phyloP scores from a whole-genome alignment of 2,329 filamentous ascomycete genomes.

The Aspergillus versicolor region DNA sequence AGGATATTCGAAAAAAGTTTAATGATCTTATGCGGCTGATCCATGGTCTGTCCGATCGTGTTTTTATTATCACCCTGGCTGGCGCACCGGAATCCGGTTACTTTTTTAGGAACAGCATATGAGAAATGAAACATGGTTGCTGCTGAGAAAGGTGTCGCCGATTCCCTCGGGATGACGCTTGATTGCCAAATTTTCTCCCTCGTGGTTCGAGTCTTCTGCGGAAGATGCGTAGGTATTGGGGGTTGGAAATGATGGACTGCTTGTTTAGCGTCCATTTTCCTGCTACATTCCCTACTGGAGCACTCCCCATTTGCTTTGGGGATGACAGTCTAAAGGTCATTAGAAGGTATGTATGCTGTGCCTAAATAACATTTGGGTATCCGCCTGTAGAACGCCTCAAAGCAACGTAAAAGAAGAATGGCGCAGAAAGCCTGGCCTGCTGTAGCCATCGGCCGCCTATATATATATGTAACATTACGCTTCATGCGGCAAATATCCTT shows the following conservation, averaged over 20 bases:
- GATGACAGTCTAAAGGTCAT: neutral
- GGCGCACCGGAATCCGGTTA: slow-evolving; percentile 26
- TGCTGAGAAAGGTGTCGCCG: slow-evolving; percentile 79
- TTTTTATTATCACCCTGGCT: slow-evolving; percentile 20
- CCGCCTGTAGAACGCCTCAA: slow-evolving; percentile 13
- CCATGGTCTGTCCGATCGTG: slow-evolving; percentile 27
- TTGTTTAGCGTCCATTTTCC: neutral
- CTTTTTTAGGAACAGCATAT: slow-evolving; percentile 32
- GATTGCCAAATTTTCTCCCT: slow-evolving; percentile 70
- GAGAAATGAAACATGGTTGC: slow-evolving; percentile 43
- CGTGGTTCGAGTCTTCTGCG: slow-evolving; percentile 13
- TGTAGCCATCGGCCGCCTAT: neutral
- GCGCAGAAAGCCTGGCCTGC: neutral
- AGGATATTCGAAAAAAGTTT: slow-evolving; percentile 22
- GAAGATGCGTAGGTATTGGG: slow-evolving; percentile 22
- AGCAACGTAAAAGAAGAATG: neutral
- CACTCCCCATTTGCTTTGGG: neutral
- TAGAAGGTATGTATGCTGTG: slow-evolving; percentile 3
- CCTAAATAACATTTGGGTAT: slow-evolving; percentile 16
- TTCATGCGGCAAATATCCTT: slow-evolving; percentile 40
- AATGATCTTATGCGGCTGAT: slow-evolving; percentile 31
- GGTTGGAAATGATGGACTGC: neutral
- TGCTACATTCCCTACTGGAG: neutral
- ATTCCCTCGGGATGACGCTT: slow-evolving; percentile 82
- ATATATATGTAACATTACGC: slow-evolving; percentile 3